phyloP scores from a whole-genome alignment of 495 filamentous ascomycete genomes.

The Immersiella caudata region DNA sequence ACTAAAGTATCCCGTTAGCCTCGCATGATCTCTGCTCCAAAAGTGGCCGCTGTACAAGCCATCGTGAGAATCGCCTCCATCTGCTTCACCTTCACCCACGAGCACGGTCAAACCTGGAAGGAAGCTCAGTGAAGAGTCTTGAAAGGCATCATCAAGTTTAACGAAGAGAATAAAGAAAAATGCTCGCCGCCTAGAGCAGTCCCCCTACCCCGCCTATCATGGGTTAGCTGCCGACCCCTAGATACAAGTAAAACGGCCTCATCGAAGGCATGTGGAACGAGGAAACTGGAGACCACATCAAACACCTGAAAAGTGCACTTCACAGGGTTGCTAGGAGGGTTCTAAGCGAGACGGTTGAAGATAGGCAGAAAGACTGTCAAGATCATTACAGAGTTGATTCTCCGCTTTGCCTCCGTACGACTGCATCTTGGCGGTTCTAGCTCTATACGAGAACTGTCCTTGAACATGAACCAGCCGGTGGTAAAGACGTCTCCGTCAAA shows the following conservation, averaged over 20 bases:
- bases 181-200: conserved; percentile 30
- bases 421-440: conserved; percentile 30
- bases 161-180: conserved; percentile 28
- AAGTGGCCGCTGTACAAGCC: conserved; percentile 20
- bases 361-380: conserved; percentile 28
- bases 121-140: conserved; percentile 23
- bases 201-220: background rate
- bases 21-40: conserved; percentile 11
- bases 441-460: no score
- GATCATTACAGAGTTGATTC: conserved; percentile 40
- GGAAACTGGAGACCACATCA: conserved; percentile 22
- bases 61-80: conserved; percentile 30
- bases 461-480: no score
- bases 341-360: conserved; percentile 23
- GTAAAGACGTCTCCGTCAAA: no score
- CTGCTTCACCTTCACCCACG: background rate
- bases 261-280: conserved; percentile 28
- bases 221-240: no score
- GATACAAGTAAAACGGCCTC: conserved; percentile 28
- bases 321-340: background rate
- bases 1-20: conserved; percentile 16
- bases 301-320: conserved; percentile 22
- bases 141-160: conserved; percentile 36
- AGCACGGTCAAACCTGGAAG: no score
- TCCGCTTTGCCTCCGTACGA: conserved; percentile 35